Conservation (phyloP, 2,329 filamentous ascomycete species). For the Alternaria metachromatica region DNA sequence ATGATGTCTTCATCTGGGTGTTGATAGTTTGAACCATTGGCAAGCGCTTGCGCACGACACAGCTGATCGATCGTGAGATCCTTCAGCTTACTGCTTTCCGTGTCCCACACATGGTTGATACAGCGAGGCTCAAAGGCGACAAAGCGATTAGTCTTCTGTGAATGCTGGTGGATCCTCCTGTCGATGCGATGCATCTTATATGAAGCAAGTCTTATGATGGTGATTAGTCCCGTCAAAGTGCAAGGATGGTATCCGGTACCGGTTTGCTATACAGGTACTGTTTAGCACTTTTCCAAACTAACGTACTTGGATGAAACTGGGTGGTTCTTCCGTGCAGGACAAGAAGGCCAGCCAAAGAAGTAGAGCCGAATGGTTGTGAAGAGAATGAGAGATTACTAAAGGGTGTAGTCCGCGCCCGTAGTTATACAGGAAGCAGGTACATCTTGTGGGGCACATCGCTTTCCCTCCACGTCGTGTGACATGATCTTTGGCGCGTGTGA, state of each 20-base stretch:
- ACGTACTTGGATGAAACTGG: neutral
- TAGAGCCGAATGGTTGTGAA: neutral
- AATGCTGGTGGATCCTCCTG: neutral
- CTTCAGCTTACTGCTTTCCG: neutral
- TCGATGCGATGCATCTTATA: neutral
- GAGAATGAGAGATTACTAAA: neutral
- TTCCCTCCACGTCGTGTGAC: neutral
- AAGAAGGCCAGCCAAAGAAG: neutral
- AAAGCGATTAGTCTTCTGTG: neutral
- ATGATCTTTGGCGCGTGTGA: neutral
- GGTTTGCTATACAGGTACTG: neutral
- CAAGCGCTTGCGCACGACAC: neutral
- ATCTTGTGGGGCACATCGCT: neutral
- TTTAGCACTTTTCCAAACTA: neutral
- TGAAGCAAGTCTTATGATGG: neutral
- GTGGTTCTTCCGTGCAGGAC: neutral
- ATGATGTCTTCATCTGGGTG: neutral
- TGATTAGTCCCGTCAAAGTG: neutral
- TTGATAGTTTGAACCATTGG: conserved; percentile 10
- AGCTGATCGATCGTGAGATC: neutral
- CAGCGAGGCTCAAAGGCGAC: neutral
- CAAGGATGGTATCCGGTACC: neutral
- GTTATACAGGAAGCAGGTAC: neutral
- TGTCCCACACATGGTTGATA: neutral
- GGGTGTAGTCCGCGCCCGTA: neutral